Evolutionary conservation across 2,329 filamentous ascomycete genomes (phyloP), one percentile per base, ranked within the genome.

Genomic region (Colletotrichum gloeosporioides): DNA sequence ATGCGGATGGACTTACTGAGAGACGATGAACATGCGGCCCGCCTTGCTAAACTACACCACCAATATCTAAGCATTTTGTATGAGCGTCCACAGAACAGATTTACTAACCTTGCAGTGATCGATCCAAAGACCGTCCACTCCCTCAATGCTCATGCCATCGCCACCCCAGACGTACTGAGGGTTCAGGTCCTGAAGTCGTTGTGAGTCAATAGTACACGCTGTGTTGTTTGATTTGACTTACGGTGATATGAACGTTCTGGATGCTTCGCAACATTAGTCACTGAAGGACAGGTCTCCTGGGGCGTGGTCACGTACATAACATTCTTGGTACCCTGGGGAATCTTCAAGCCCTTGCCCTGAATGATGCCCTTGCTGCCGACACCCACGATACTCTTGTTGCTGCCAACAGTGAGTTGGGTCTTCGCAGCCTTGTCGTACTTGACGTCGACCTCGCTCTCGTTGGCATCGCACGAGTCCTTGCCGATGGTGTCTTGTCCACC

Each of bases 331-430:
- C 86, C 86, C 65, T 84, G 84, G 78, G 80, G 83, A 25, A 90
- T 85, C 44, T 88, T 87, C 27, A 91, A 82, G 75, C 90, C 90
- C 84, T 91, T 91, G 79, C 90, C 90, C 80, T 87, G 88, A 82
- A 92, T 91, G 57, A 91, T 81, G 81, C 89, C 90, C 77, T 85
- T 85, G 79, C 81, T 83, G 71, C 90, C 90, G 76, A 87, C 82
- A 31, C 91, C 90, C 49, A 92, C 81, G 73, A 92, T 80, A 32
- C 87, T 88, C 86, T 92, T 92, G 87, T 92, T 89, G 76, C 88
- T 90, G 27, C 83, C 83, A 79, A 92, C 87, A 16, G 82, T 86
- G 81, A 92, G 90, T 67, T 87, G 88, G 32, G 85, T 80, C 3
- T 85, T 77, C 77, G 86, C 90, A 59, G 90, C 90, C 72, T 89